These are phyloP conservation scores for Lachnellula hyalina DNA, from an alignment of 2,329 filamentous ascomycete genomes.

Conservation along the genomic window DNA sequence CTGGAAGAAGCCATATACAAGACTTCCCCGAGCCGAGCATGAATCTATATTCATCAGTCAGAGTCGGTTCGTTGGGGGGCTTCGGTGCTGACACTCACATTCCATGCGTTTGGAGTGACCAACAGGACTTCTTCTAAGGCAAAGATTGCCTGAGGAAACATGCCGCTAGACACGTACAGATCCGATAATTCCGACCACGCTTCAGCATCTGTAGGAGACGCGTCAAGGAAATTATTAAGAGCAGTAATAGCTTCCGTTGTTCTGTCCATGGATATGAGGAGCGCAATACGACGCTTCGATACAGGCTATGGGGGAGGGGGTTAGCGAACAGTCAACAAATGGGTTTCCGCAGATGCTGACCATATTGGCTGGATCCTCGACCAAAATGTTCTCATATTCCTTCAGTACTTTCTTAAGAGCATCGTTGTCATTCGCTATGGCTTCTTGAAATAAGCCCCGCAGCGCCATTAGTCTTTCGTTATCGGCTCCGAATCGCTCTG, in stretches of 20 bases:
- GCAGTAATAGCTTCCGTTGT: conserved; percentile 67
- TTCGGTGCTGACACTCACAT: conserved; percentile 50
- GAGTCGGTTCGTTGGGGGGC: conserved; percentile 6
- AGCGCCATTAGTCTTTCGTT: conserved; percentile 87
- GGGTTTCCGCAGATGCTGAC: conserved; percentile 42
- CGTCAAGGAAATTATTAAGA: conserved; percentile 70
- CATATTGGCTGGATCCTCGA: conserved; percentile 72
- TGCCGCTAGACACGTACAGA: conserved; percentile 72
- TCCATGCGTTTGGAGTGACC: conserved; percentile 89
- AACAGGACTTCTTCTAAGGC: conserved; percentile 87
- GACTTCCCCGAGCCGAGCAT: conserved; percentile 81
- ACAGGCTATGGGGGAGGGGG: conserved; percentile 55
- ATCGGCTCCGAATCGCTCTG: conserved; percentile 70
- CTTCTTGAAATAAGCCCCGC: conserved; percentile 78
- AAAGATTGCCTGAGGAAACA: conserved; percentile 79
- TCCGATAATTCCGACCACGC: conserved; percentile 90
- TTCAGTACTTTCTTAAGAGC: conserved; percentile 66
- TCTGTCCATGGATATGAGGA: conserved; percentile 69
- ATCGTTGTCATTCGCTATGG: conserved; percentile 60
- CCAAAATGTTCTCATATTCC: conserved; percentile 72
- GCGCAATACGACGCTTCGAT: conserved; percentile 74
- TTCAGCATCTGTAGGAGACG: conserved; percentile 84
- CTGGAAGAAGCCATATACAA: conserved; percentile 62
- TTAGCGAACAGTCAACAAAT: conserved; percentile 29
- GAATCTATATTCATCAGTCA: conserved; percentile 51